Conservation (phyloP, 345 rosid genomes). For the Gossypium raimondii region DNA sequence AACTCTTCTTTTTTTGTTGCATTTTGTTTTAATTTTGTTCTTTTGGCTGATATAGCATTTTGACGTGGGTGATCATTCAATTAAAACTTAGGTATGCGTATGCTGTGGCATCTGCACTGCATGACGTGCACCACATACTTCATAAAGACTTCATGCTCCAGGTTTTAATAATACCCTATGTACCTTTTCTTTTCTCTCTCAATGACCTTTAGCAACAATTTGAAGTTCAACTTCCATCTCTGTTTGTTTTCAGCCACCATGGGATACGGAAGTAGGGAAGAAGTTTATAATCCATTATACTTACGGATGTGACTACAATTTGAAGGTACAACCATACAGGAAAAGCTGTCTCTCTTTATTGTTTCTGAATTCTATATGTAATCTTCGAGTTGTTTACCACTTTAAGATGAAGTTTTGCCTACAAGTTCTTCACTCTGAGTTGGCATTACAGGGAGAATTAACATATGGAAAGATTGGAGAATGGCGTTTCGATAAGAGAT, state of each 20-base stretch:
- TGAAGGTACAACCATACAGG: constrained; percentile 38
- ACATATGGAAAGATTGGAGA: constrained; percentile 74
- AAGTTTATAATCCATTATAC: constrained; percentile 71
- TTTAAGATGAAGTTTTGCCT: neutral
- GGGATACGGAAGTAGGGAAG: constrained; percentile 65
- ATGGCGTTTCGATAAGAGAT: constrained; percentile 80
- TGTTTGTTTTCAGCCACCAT: constrained; percentile 56
- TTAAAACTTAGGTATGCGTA: constrained; percentile 63
- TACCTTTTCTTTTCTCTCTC: constrained; percentile 7
- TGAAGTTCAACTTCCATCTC: neutral
- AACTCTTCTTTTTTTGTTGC: neutral
- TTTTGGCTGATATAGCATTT: constrained; percentile 8
- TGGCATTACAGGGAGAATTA: constrained; percentile 45
- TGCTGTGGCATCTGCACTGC: constrained; percentile 74
- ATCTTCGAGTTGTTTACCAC: neutral
- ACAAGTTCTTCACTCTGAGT: constrained; percentile 6
- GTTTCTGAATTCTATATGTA: neutral
- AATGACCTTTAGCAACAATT: neutral
- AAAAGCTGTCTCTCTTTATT: constrained; percentile 9
- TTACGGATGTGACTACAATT: constrained; percentile 65
- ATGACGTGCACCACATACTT: constrained; percentile 61
- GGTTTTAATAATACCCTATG: constrained; percentile 32
- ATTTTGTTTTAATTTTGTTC: neutral
- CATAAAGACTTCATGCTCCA: constrained; percentile 69
- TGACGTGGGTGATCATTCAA: constrained; percentile 7